phyloP scores from a whole-genome alignment of 805 yeast species.

The Pichia membranifaciens region DNA sequence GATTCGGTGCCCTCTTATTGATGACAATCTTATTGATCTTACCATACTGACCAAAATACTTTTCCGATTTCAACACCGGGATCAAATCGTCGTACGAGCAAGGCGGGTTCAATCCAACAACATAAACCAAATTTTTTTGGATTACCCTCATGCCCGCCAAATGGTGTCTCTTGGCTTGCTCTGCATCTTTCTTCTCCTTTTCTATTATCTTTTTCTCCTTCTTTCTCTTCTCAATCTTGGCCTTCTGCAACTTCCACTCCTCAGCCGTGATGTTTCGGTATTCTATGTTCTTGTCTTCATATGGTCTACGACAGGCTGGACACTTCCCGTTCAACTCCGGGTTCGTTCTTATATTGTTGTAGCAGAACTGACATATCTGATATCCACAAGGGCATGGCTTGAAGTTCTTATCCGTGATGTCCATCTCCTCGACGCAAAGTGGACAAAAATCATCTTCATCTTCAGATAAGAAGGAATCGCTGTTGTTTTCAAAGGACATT shows the following conservation, averaged over 20 bases:
- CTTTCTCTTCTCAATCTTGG: constrained; percentile 74
- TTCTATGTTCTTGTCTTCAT: constrained; percentile 90
- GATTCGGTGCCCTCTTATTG: constrained; percentile 61
- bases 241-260: constrained; percentile 78
- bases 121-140: constrained; percentile 94
- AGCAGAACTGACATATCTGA: constrained; percentile 96
- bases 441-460: constrained; percentile 80
- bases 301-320: constrained; percentile 94
- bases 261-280: constrained; percentile 79
- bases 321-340: constrained; percentile 95
- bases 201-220: constrained; percentile 79
- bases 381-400: constrained; percentile 99
- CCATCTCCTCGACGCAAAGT: constrained; percentile 96
- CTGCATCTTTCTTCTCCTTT: constrained; percentile 87
- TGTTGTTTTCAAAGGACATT: constrained; percentile 22
- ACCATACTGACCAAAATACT: constrained; percentile 98
- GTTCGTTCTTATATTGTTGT: constrained; percentile 90
- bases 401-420: constrained; percentile 90
- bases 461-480: constrained; percentile 62
- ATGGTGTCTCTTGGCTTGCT: constrained; percentile 76
- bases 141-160: constrained; percentile 97
- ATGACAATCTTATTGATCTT: constrained; percentile 90
- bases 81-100: constrained; percentile 84
- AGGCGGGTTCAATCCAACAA: constrained; percentile 88
- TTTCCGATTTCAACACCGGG: constrained; percentile 74